Evolutionary conservation across 73 alveolate genomes (phyloP).

Genomic region (Paramecium bursaria): DNA sequence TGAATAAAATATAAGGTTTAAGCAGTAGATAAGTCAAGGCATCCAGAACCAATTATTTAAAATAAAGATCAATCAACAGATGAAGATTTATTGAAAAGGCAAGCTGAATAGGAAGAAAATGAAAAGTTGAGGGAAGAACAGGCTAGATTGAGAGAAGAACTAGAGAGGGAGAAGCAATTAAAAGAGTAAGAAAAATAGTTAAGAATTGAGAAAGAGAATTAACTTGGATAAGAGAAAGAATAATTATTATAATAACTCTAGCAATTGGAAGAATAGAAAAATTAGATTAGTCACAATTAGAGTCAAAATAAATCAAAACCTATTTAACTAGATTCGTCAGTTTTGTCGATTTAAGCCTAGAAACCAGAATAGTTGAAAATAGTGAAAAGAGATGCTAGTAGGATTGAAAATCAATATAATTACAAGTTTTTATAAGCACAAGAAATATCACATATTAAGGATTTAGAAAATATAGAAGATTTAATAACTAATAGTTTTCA

Average conservation of each 20-base stretch:
- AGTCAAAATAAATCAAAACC: neutral
- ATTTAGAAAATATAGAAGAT: constrained; percentile 31
- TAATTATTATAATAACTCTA: neutral
- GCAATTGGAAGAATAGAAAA: neutral
- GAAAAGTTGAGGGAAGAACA: constrained; percentile 10
- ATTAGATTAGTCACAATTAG: neutral
- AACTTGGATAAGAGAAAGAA: neutral
- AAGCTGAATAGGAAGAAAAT: neutral
- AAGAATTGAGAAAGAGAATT: constrained; percentile 20
- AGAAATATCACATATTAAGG: constrained; percentile 30
- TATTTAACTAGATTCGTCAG: no score
- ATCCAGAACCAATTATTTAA: neutral
- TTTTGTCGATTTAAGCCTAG: no score
- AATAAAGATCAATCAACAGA: neutral
- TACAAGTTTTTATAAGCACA: constrained; percentile 6
- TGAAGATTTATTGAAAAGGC: neutral
- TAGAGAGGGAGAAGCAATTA: neutral
- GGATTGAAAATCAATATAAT: neutral
- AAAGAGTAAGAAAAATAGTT: neutral
- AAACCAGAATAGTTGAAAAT: no score
- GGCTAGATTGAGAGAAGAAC: neutral
- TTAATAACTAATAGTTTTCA: constrained; percentile 10
- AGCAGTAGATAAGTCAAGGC: constrained; percentile 7
- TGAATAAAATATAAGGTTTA: no score
- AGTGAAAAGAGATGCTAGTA: no score